Base-by-base conservation (phyloP, 352 stramenopile genomes). In the Thraustotheca clavata region DNA sequence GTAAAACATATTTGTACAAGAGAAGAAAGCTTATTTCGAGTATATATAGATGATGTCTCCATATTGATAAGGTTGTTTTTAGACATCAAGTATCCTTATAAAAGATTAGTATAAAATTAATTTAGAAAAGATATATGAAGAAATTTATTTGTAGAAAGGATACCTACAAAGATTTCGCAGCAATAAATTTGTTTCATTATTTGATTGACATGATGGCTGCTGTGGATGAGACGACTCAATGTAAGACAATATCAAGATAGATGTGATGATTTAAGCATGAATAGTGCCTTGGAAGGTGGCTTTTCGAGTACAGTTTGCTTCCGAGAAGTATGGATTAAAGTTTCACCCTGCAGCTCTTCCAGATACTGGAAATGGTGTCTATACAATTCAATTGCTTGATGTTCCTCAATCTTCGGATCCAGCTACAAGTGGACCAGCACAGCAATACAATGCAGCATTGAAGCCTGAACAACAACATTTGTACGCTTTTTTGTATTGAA, bases 341-440 rank as follows among this genome's bases (percentile, higher is more conserved):
- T 91, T 93, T 70, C 79, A 91, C 29, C 73, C 80, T 0, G 81
- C 83, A 32, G 79, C 89, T 59, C 88, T 82, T 27, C 81, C 83
- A 0, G 81, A 91, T 72, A 93, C 81, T 16, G 83, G 83, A 33
- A 93, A 93, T 52, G 83, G 83, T n/a, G 62, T 91, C 20, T 93
- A 93, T 67, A 89, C 70, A 20, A 88, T 93, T 38, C 80, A 83
- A 22, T 57, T 93, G 8, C 71, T 89, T 6, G 81, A 93, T 49
- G 73, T 93, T 59, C 89, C 70, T 49, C 84, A 84, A 71, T 79
- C 75, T 38, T 41, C 35, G 35, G 43, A 20, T 18, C 31, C 31
- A 12, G n/a, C 24, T 34, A 59, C 46, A 31, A 20, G 59, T n/a
- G 79, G 80, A 0, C 80, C 83, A 26, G 83, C 80, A 20, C 75